A percentile compares a stretch with the other conserved stretches of the same genome.
These are phyloP conservation scores for Globisporangium emineosum DNA, from an alignment of 352 stramenopile genomes.

Conservation along the genomic window DNA sequence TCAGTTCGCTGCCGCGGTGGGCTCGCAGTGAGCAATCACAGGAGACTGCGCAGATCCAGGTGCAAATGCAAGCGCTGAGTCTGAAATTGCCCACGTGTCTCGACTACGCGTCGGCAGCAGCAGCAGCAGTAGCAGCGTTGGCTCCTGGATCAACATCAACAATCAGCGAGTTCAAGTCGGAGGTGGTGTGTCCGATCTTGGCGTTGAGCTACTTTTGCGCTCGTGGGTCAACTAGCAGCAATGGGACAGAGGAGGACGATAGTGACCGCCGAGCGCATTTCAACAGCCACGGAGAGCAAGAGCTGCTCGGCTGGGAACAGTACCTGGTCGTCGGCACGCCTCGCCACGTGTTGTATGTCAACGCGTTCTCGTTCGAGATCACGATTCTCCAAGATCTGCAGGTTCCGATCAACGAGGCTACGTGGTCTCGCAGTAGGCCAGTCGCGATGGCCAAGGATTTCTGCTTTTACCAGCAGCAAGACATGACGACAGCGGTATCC, in stretches of 20 bases:
- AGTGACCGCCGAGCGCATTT: slow-evolving; percentile 22
- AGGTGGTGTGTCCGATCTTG: slow-evolving; percentile 46
- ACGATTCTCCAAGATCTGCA: slow-evolving; percentile 58
- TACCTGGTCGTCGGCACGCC: slow-evolving; percentile 50
- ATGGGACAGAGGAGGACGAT: not conserved
- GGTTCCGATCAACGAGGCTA: not conserved
- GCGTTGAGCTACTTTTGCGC: slow-evolving; percentile 50
- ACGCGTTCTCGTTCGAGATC: slow-evolving; percentile 71
- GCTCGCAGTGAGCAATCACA: slow-evolving; percentile 44
- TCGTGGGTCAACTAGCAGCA: not conserved
- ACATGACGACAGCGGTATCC: not conserved
- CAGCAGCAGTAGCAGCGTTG: not conserved
- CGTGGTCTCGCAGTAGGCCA: not conserved
- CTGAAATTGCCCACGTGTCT: slow-evolving; percentile 1
- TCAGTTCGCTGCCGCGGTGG: slow-evolving; percentile 69
- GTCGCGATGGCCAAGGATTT: slow-evolving; percentile 58
- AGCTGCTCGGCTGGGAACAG: slow-evolving; percentile 50
- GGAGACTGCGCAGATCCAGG: slow-evolving; percentile 33
- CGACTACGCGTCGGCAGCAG: slow-evolving; percentile 17
- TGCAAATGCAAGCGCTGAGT: slow-evolving; percentile 19
- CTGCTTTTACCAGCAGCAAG: slow-evolving; percentile 37
- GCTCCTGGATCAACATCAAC: not conserved
- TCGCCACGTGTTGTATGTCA: slow-evolving; percentile 49
- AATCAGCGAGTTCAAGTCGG: slow-evolving; percentile 21
- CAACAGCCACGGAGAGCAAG: slow-evolving; percentile 44